Conservation (phyloP, 208 protist genomes). For the Leptomonas pyrrhocoris region DNA sequence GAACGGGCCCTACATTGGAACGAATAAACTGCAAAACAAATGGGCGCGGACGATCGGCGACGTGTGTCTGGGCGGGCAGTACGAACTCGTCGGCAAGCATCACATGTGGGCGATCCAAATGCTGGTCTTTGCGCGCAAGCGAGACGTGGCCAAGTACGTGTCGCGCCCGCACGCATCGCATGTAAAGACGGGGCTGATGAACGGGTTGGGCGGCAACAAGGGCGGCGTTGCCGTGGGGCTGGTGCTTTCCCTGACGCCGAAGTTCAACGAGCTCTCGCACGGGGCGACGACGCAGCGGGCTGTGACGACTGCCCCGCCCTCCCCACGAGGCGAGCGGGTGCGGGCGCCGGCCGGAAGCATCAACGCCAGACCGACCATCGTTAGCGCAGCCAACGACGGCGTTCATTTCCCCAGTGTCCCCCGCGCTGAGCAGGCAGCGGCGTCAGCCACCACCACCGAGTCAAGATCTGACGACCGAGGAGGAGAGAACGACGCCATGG, state of each 20-base stretch:
- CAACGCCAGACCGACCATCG: too few species aligned
- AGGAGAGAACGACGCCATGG: background rate
- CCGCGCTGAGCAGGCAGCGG: background rate
- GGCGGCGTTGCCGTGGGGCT: constrained; percentile 89
- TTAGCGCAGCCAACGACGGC: too few species aligned
- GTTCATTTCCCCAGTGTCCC: too few species aligned
- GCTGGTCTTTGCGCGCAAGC: constrained; percentile 71
- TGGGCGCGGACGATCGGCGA: constrained; percentile 48
- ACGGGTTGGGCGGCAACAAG: constrained; percentile 91
- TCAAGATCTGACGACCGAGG: too few species aligned
- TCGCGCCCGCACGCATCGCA: constrained; percentile 41
- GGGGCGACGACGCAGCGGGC: constrained; percentile 6
- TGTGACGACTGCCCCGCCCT: constrained; percentile 10
- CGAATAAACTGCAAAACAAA: constrained; percentile 45
- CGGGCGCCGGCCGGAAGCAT: background rate
- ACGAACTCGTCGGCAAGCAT: constrained; percentile 58
- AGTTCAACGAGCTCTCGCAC: constrained; percentile 15
- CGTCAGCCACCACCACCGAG: background rate
- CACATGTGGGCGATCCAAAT: constrained; percentile 86
- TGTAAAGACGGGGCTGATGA: constrained; percentile 63
- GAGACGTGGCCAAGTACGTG: constrained; percentile 73
- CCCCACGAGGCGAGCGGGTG: constrained; percentile 3
- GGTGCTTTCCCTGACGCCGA: constrained; percentile 50
- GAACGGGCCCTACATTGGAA: constrained; percentile 67
- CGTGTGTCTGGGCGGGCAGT: constrained; percentile 55